Evolutionary conservation across 768 basidiomycete genomes (phyloP).

Genomic region (Pleurotus eryngii): DNA sequence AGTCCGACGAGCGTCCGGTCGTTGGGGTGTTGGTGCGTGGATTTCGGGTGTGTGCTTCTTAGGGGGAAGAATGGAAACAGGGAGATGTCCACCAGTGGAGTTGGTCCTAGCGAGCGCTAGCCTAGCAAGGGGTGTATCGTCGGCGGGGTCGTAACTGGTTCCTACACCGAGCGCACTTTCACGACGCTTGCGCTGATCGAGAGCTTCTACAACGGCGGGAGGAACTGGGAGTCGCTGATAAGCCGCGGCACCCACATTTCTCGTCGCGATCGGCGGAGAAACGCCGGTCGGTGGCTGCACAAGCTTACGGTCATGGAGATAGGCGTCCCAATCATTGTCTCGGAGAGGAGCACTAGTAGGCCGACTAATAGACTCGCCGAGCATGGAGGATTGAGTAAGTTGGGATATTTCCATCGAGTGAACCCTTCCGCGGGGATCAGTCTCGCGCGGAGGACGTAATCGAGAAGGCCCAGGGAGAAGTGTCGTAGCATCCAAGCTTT

Average conservation of each 20-base stretch:
- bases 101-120: slow-evolving; percentile 22
- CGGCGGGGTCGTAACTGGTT: slow-evolving; percentile 29
- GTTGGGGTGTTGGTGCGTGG: slow-evolving; percentile 46
- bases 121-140: slow-evolving; percentile 40
- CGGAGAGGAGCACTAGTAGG: slow-evolving; percentile 73
- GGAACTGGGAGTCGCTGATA: slow-evolving; percentile 54
- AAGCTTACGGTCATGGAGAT: slow-evolving; percentile 81
- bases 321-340: slow-evolving; percentile 83
- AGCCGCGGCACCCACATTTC: slow-evolving; percentile 30
- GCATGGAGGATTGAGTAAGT: slow-evolving; percentile 36
- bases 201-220: slow-evolving; percentile 71
- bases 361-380: slow-evolving; percentile 57
- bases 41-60: slow-evolving; percentile 35
- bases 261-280: slow-evolving; percentile 73
- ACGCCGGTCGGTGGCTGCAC: slow-evolving; percentile 81
- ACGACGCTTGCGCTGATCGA: slow-evolving; percentile 65
- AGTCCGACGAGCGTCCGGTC: slow-evolving; percentile 45
- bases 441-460: slow-evolving; percentile 65
- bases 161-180: slow-evolving; percentile 61
- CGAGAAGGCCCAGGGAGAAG: slow-evolving; percentile 49
- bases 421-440: slow-evolving; percentile 65
- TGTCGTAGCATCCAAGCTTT: slow-evolving; percentile 62
- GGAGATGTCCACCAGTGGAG: slow-evolving; percentile 28
- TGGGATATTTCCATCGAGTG: slow-evolving; percentile 69
- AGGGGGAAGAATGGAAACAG: slow-evolving; percentile 47